Base-by-base conservation (phyloP, 1,139 yeast species). In the Kurtzmaniella quercitrusa region DNA sequence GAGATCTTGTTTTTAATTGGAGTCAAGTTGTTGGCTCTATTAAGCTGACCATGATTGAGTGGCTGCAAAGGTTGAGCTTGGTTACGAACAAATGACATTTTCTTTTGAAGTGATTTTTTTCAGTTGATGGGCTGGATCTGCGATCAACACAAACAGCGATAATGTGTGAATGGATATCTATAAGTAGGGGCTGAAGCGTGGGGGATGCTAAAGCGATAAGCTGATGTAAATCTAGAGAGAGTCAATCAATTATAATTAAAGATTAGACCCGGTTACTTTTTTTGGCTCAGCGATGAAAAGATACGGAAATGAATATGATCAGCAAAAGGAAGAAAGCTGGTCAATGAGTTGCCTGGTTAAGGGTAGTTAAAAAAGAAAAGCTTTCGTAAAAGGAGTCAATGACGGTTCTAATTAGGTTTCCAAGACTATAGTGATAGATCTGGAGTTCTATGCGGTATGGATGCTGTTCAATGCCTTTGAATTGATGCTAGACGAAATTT, bases 1-100 rank as follows among this genome's bases (percentile, higher is more conserved):
- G 61, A 47, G 36, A 60, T 58, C 47, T 68, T 63, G 4, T 66
- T 54, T 48, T 72, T 72, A 44, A 71, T 65, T 18, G 78, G 77
- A 12, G 77, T 71, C 42, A 69, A 59, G 46, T 66, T 67, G 48
- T 52, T 59, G 18, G 56, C 61, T 47, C 76, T 59, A 47, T 72
- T 71, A 39, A 72, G 60, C 51, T 71, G 76, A 33, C 75, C 76
- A 50, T 60, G 65, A 50, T 71, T 71, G 46, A 72, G 68, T 39
- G 77, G 76, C 51, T 73, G 77, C 51, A 73, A 71, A 28, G 77
- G 76, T 46, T 67, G 71, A 19, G 22, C 37, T 16, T 34, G 37
- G 22, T 19, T 19, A 20, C 37, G 37, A 12, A n/a, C 26, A 16
- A 19, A 34, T 18, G 37, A 34, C 37, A 34, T 34, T 5, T 8